Conservation (phyloP, 2,329 filamentous ascomycete genomes). For the Epichloe hybrida region DNA sequence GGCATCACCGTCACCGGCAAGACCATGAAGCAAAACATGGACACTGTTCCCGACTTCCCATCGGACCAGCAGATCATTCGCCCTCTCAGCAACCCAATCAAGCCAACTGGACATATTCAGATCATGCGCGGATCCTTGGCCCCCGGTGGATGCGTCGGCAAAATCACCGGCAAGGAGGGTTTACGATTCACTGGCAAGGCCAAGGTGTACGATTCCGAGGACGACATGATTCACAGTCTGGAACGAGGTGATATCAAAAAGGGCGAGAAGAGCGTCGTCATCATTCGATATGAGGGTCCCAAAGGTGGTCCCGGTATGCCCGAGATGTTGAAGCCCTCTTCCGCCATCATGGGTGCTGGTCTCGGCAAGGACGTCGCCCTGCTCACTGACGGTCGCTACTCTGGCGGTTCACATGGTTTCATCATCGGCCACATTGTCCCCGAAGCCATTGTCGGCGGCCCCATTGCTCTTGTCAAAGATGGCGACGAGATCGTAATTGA, state of each 20-base stretch:
- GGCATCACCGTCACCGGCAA: conserved; percentile 81
- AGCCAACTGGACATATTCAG: conserved; percentile 75
- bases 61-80: conserved; percentile 72
- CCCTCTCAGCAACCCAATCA: conserved; percentile 70
- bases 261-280: conserved; percentile 76
- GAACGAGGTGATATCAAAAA: conserved; percentile 67
- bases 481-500: conserved; percentile 75
- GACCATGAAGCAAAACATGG: conserved; percentile 76
- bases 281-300: conserved; percentile 87
- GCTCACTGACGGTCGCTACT: conserved; percentile 64
- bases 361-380: conserved; percentile 64
- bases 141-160: conserved; percentile 75
- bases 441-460: conserved; percentile 74
- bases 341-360: conserved; percentile 82
- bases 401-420: conserved; percentile 74
- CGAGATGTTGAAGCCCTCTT: conserved; percentile 86
- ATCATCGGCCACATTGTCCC: conserved; percentile 80
- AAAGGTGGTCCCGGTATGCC: conserved; percentile 92
- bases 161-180: conserved; percentile 90
- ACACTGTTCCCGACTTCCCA: conserved; percentile 58
- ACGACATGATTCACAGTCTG: conserved; percentile 64
- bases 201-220: conserved; percentile 72
- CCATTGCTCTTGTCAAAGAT: conserved; percentile 69
- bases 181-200: conserved; percentile 68
- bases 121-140: conserved; percentile 78